Evolutionary conservation across 2,329 filamentous ascomycete genomes (phyloP).

Genomic region (Calonectria henricotiae): DNA sequence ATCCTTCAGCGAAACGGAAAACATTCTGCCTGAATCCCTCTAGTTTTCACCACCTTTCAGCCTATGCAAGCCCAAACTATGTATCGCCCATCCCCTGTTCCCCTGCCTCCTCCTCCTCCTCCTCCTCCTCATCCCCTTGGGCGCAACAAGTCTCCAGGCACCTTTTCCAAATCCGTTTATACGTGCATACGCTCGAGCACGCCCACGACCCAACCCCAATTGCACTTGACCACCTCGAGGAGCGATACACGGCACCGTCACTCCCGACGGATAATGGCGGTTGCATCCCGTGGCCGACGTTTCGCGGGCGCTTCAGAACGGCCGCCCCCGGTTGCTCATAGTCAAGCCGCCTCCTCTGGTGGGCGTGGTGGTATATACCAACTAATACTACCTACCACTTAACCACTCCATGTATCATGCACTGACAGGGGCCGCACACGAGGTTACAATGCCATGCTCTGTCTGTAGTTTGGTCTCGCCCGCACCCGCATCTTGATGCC

Average conservation of each 20-base stretch:
- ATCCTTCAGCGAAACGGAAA: slow-evolving; percentile 29
- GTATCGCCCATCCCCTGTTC: not conserved
- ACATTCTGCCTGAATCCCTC: slow-evolving; percentile 31
- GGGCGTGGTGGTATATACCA: not conserved
- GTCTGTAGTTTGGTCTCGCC: slow-evolving; percentile 16
- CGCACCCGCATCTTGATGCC: slow-evolving; percentile 25
- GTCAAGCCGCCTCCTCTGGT: slow-evolving; percentile 14
- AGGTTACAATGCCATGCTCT: slow-evolving; percentile 7
- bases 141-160: slow-evolving; percentile 16
- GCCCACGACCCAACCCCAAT: slow-evolving; percentile 28
- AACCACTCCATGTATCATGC: not conserved
- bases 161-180: slow-evolving; percentile 30
- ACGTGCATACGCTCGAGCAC: slow-evolving; percentile 23
- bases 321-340: slow-evolving; percentile 17
- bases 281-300: slow-evolving; percentile 26
- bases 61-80: slow-evolving; percentile 14
- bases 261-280: slow-evolving; percentile 15
- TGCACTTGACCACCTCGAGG: slow-evolving; percentile 21
- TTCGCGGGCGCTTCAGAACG: slow-evolving; percentile 32
- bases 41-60: not conserved
- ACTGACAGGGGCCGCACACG: slow-evolving; percentile 20
- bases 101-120: no score
- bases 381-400: no score
- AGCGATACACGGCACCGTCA: not conserved
- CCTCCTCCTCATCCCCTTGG: slow-evolving; percentile 1